phyloP scores from a whole-genome alignment of 2,329 filamentous ascomycete species.

The Cadophora sp. region DNA sequence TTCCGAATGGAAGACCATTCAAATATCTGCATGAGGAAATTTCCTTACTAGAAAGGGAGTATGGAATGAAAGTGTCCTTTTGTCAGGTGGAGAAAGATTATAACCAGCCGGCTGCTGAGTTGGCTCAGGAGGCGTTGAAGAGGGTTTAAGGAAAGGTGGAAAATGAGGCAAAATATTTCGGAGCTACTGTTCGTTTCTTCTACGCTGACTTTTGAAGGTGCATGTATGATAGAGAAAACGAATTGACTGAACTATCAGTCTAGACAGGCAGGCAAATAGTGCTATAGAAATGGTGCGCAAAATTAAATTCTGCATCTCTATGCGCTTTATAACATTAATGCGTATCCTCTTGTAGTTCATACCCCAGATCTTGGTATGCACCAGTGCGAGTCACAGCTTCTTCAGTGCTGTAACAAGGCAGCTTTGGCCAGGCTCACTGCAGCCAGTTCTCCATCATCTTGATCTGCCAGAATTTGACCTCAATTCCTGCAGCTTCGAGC shows the following conservation, averaged over 20 bases:
- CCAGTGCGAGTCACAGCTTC: too few relatives aligned
- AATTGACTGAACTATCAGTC: not conserved
- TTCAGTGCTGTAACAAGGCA: too few relatives aligned
- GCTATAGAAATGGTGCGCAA: not conserved
- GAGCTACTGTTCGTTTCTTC: not conserved
- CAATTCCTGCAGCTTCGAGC: too few relatives aligned
- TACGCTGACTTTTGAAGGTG: not conserved
- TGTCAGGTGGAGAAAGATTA: conserved; percentile 19
- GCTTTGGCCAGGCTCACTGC: too few relatives aligned
- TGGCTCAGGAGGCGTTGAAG: conserved; percentile 15
- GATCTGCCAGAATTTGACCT: too few relatives aligned
- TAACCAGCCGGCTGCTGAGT: conserved; percentile 10
- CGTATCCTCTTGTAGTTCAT: too few relatives aligned
- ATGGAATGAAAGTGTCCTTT: conserved; percentile 24
- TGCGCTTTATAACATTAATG: too few relatives aligned
- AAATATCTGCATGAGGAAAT: conserved; percentile 29
- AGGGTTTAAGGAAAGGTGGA: not conserved
- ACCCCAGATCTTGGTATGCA: too few relatives aligned
- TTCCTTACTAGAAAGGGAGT: conserved; percentile 23
- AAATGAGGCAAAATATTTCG: not conserved
- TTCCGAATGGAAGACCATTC: conserved; percentile 27
- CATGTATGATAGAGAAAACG: not conserved
- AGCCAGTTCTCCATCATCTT: too few relatives aligned
- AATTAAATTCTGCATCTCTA: not conserved
- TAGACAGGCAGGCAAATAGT: not conserved